phyloP scores from a whole-genome alignment of 2,329 filamentous ascomycete genomes.

The Stagonosporopsis tanaceti region DNA sequence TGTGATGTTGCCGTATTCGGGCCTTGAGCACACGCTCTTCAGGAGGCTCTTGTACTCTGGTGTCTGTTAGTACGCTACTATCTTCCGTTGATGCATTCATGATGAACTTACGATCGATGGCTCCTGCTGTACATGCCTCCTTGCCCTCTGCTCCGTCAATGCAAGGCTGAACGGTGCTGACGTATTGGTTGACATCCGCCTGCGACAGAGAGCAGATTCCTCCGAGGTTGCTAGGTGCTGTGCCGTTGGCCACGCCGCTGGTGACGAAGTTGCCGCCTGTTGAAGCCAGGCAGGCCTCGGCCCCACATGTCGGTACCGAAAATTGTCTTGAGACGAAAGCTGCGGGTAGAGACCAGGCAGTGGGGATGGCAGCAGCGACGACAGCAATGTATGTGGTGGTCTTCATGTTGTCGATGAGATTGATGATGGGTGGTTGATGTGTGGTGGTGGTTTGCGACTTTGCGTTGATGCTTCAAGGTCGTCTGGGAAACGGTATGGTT shows the following conservation, averaged over 20 bases:
- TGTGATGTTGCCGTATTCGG: constrained; percentile 22
- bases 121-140: constrained; percentile 27
- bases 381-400: constrained; percentile 14
- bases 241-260: constrained; percentile 10
- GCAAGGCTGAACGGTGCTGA: constrained; percentile 28
- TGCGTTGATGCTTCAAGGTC: constrained; percentile 7
- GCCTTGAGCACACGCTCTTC: constrained; percentile 17
- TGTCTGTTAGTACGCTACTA: constrained; percentile 12
- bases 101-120: constrained; percentile 22
- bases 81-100: background rate
- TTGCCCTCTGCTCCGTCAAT: constrained; percentile 23
- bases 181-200: constrained; percentile 24
- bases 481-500: constrained; percentile 10
- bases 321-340: constrained; percentile 6
- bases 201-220: constrained; percentile 30
- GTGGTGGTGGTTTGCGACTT: background rate
- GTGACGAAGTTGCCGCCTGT: constrained; percentile 21
- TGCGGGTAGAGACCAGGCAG: constrained; percentile 19
- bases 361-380: constrained; percentile 15
- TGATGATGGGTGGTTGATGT: constrained; percentile 3
- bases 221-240: constrained; percentile 16
- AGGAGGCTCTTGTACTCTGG: constrained; percentile 31
- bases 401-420: constrained; percentile 20
- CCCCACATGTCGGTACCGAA: constrained; percentile 27
- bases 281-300: constrained; percentile 21